phyloP scores from a whole-genome alignment of 345 rosid genomes.

The Linum lewisii region DNA sequence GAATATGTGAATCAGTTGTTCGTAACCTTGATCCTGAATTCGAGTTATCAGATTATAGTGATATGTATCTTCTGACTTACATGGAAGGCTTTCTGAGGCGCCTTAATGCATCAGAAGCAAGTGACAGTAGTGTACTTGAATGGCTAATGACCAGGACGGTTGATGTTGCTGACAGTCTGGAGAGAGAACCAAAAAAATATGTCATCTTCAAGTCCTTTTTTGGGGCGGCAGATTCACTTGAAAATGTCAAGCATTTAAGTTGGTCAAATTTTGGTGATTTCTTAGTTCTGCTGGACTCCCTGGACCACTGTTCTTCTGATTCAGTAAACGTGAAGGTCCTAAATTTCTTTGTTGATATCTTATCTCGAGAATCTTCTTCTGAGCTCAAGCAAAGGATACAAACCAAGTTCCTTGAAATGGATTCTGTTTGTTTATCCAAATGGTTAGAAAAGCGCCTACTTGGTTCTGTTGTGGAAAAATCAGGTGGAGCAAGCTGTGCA shows the following conservation, averaged over 20 bases:
- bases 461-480: slow-evolving; percentile 48
- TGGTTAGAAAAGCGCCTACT: slow-evolving; percentile 88
- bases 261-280: slow-evolving; percentile 53
- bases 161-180: slow-evolving; percentile 63
- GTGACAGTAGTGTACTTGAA: slow-evolving; percentile 48
- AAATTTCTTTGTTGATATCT: slow-evolving; percentile 65
- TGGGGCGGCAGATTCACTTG: slow-evolving; percentile 42
- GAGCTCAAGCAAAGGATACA: slow-evolving; percentile 54
- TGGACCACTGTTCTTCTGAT: slow-evolving; percentile 65
- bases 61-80: slow-evolving; percentile 62
- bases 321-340: slow-evolving; percentile 68
- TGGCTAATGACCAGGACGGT: slow-evolving; percentile 58
- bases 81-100: slow-evolving; percentile 67
- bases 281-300: slow-evolving; percentile 57
- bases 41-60: slow-evolving; percentile 49
- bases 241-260: slow-evolving; percentile 36
- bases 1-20: slow-evolving; percentile 60
- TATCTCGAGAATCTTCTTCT: slow-evolving; percentile 52
- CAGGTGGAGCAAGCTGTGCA: slow-evolving; percentile 37
- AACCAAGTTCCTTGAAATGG: slow-evolving; percentile 57
- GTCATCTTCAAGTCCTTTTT: slow-evolving; percentile 48
- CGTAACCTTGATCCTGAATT: slow-evolving; percentile 33
- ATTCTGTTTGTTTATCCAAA: slow-evolving; percentile 45
- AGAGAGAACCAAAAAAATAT: slow-evolving; percentile 59
- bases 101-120: slow-evolving; percentile 36